Evolutionary conservation across 306 rosid species (phyloP).

Genomic region (Lotus japonicus): DNA sequence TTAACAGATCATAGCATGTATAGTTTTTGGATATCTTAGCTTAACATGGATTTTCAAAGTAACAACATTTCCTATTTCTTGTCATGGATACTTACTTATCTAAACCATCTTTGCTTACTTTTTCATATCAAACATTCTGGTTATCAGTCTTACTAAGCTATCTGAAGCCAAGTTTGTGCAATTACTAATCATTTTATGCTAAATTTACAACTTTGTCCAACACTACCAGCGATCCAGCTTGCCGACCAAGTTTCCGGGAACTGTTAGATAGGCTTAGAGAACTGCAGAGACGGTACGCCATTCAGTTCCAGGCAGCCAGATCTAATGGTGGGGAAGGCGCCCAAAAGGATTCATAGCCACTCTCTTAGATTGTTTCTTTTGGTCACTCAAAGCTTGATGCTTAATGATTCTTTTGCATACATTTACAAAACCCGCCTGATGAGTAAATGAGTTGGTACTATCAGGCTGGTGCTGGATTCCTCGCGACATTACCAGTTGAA

Average conservation of each 20-base stretch:
- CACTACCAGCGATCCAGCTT: conserved; percentile 62
- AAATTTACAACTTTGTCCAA: conserved; percentile 15
- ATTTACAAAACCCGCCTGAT: conserved; percentile 9
- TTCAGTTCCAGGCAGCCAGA: conserved; percentile 78
- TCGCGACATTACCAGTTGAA: background rate
- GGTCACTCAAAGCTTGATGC: conserved; percentile 21
- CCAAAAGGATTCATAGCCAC: conserved; percentile 50
- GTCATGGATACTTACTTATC: no score
- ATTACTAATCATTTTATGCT: background rate
- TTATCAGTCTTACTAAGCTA: background rate
- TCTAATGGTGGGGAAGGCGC: conserved; percentile 40
- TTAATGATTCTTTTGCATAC: conserved; percentile 13
- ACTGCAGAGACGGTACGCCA: conserved; percentile 47
- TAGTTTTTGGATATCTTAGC: no score
- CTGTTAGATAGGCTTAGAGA: conserved; percentile 71
- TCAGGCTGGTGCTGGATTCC: background rate
- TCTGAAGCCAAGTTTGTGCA: background rate
- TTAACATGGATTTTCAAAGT: no score
- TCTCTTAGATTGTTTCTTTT: conserved; percentile 6
- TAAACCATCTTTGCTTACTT: background rate
- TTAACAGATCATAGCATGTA: no score
- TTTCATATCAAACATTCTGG: background rate
- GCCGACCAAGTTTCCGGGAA: conserved; percentile 77
- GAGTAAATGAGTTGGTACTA: conserved; percentile 15
- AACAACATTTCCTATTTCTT: no score